Evolutionary conservation across 139 green algal genomes (phyloP), one percentile per base, ranked within the genome.

Genomic region (Parachlorella kessleri): DNA sequence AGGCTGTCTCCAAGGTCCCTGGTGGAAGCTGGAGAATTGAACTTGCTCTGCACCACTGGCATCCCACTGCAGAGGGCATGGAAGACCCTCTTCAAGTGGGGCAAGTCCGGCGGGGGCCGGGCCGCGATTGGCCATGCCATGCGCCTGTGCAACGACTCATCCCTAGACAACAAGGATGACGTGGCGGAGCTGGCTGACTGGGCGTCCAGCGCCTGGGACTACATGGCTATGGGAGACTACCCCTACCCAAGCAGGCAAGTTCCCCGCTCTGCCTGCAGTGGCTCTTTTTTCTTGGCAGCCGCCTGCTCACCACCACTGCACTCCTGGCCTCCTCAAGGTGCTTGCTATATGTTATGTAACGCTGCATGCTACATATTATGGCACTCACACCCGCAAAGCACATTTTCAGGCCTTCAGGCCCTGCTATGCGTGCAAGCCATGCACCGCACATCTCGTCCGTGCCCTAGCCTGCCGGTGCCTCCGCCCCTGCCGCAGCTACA

Each of bases 221-320:
- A 89, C 67, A 55, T 91, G 79, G 87, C 78, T 1, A 79, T 79
- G 82, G 88, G 89, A 3, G 84, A 90, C 72, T 94, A 84, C 66
- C 85, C 86, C 8, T 94, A 91, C 66, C 79, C 77, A n/a, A 69
- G 63, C 81, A 7, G 48, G 48, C 21, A 18, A 59, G n/a, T n/a
- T n/a, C n/a, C n/a, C n/a, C n/a, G n/a, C n/a, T n/a, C n/a, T n/a
- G n/a, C n/a, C n/a, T n/a, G n/a, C n/a, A n/a, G n/a, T n/a, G n/a
- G n/a, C n/a, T n/a, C n/a, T n/a, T n/a, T n/a, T n/a, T n/a, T n/a
- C n/a, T n/a, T n/a, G n/a, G n/a, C n/a, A n/a, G n/a, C n/a, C n/a
- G n/a, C n/a, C n/a, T n/a, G n/a, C n/a, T n/a, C n/a, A n/a, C n/a
- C n/a, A n/a, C n/a, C n/a, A n/a, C n/a, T n/a, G n/a, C n/a, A n/a